Base-by-base conservation (phyloP, 129 eudicot species). In the Pseudognaphalium luteoalbum region DNA sequence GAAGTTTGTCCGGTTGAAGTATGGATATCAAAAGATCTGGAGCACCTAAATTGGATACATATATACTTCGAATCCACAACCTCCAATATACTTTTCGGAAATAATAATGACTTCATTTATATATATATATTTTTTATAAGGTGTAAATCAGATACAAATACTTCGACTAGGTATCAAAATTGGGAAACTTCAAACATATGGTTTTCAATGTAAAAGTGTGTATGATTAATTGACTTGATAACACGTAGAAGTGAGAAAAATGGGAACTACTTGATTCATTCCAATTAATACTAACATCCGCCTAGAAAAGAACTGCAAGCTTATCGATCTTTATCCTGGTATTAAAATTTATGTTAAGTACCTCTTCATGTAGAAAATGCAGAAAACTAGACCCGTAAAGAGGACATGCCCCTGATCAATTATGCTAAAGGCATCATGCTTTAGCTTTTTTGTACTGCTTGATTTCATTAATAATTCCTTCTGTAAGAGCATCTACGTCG, bases 401-500 rank as follows among this genome's bases (percentile, higher is more conserved):
- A 33, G 56, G 44, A 21, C 15, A 35, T 12, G 44, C 19, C 70
- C 28, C 70, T 0, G 37, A 10, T 51, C 22, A 34, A 25, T 17
- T 34, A 28, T 7, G 41, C 59, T 19, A 62, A 41, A 22, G 71
- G 33, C 65, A 67, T 63, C 81, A 82, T 0, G 51, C 69, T 82
- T 66, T 81, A 32, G 54, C 82, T 71, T 85, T 88, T 56, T 82
- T 87, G 82, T 90, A 80, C 65, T 85, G 88, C 83, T 88, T 88
- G 70, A 90, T 75, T 83, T 93, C 97, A 56, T 84, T 74, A 56
- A 88, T 88, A 25, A 93, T 75, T 54, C 97, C 97, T 70, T 93
- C 87, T 0, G 92, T 52, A 76, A 93, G 97, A 42, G 91, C 63
- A 14, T 89, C 86, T 35, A 79, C 93, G 7, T 93, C 96, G 37